Percentiles rank a stretch among this genome's conserved stretches.
These are phyloP conservation scores for Kazachstania kunashirensis DNA, from an alignment of 805 yeast genomes.

Conservation along the genomic window DNA sequence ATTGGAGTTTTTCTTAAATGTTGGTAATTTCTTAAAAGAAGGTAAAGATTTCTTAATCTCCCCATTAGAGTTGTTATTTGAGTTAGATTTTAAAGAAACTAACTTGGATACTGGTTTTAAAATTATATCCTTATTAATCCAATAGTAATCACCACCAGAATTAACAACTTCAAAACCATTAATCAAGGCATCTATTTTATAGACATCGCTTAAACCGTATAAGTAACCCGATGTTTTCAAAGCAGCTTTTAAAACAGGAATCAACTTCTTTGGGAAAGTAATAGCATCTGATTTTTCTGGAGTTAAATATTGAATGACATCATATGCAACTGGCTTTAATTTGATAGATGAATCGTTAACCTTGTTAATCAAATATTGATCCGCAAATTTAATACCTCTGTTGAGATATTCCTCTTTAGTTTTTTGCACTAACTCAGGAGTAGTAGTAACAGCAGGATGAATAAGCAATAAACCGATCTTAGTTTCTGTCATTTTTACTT, in stretches of 20 bases:
- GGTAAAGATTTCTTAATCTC: constrained; percentile 11
- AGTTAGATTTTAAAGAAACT: constrained; percentile 23
- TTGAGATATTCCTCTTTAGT: constrained; percentile 30
- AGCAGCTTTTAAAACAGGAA: constrained; percentile 32
- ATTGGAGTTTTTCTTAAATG: constrained; percentile 17
- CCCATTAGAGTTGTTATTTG: neutral
- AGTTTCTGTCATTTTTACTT: constrained; percentile 7
- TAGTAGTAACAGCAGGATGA: constrained; percentile 60
- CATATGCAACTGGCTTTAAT: constrained; percentile 32
- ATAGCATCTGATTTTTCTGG: constrained; percentile 39
- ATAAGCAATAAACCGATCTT: constrained; percentile 37
- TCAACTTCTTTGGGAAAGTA: constrained; percentile 39
- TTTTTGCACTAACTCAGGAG: constrained; percentile 37
- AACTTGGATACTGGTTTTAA: constrained; percentile 22
- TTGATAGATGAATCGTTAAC: constrained; percentile 40
- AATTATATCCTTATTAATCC: constrained; percentile 46
- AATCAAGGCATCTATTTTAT: constrained; percentile 50
- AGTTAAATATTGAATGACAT: constrained; percentile 43
- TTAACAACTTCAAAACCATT: constrained; percentile 42
- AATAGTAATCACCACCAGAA: constrained; percentile 32
- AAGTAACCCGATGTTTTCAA: constrained; percentile 39
- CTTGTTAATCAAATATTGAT: constrained; percentile 51
- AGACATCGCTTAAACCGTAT: constrained; percentile 38
- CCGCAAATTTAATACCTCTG: constrained; percentile 23
- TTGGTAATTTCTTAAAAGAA: constrained; percentile 25